Conservation (phyloP, 768 basidiomycete species). For the Antrodiella citrinella region DNA sequence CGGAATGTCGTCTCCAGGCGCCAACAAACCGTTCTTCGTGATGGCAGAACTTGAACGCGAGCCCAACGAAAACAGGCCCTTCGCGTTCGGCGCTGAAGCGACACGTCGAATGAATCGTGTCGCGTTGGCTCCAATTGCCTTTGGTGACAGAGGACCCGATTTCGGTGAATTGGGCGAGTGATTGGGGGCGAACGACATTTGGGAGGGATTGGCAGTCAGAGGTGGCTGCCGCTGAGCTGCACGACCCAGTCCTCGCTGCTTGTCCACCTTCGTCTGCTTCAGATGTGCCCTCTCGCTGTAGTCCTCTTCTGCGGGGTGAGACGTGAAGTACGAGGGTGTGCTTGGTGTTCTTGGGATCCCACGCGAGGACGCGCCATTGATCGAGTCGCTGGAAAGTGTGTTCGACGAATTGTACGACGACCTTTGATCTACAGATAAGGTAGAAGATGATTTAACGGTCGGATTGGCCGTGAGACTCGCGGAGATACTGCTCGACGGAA, state of each 20-base stretch:
- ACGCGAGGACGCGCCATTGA: conserved; percentile 25
- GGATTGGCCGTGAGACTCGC: conserved; percentile 34
- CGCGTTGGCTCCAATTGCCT: conserved; percentile 63
- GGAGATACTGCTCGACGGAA: conserved; percentile 27
- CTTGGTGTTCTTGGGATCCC: conserved; percentile 13
- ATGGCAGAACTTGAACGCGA: conserved; percentile 46
- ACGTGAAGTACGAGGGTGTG: conserved; percentile 18
- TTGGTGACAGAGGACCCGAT: conserved; percentile 54
- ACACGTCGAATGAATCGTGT: conserved; percentile 91
- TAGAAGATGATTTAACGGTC: conserved; percentile 41
- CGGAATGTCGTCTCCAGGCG: conserved; percentile 57
- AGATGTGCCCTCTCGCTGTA: conserved; percentile 12
- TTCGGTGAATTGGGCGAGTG: conserved; percentile 27
- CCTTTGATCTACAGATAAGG: conserved; percentile 50
- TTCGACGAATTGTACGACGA: conserved; percentile 76
- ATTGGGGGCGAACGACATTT: conserved; percentile 37
- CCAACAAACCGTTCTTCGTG: conserved; percentile 71
- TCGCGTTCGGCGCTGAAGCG: conserved; percentile 94
- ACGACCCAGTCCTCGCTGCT: conserved; percentile 20
- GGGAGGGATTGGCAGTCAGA: conserved; percentile 38
- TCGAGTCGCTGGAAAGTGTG: conserved; percentile 69
- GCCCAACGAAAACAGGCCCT: conserved; percentile 69
- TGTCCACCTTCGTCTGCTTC: conserved; percentile 24
- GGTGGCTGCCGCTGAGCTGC: conserved; percentile 31
- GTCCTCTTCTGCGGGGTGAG: conserved; percentile 6